Conservation (phyloP, 78 protist genomes). For the Dictyostelium purpureum region DNA sequence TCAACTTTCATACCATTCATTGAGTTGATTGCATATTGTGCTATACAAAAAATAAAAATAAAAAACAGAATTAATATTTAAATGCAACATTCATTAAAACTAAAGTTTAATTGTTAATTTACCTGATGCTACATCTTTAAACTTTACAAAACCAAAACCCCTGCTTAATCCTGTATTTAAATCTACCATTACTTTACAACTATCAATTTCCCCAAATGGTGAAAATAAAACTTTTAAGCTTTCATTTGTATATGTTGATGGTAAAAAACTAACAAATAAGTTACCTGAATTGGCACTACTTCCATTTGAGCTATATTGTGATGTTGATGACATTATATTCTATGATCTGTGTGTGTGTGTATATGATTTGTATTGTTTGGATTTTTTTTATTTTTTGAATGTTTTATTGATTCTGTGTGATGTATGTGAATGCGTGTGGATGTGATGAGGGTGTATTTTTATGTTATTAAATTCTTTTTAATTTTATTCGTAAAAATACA, state of each 20-base stretch:
- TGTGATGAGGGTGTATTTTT: not conserved
- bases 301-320: not conserved
- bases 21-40: constrained; percentile 37
- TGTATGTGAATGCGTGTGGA: not conserved
- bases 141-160: constrained; percentile 62
- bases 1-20: constrained; percentile 65
- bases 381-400: too few relatives aligned
- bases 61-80: too few relatives aligned
- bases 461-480: too few relatives aligned
- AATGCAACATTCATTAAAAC: not conserved
- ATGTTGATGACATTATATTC: not conserved
- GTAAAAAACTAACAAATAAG: constrained; percentile 55
- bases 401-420: too few relatives aligned
- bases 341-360: too few relatives aligned
- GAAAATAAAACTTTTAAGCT: not conserved
- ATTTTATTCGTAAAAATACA: too few relatives aligned
- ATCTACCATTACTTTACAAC: constrained; percentile 63
- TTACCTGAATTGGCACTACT: not conserved
- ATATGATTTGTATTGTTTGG: not conserved
- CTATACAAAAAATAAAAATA: not conserved
- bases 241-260: constrained; percentile 11
- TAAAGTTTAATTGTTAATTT: not conserved
- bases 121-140: not conserved
- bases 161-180: constrained; percentile 26
- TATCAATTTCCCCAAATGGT: constrained; percentile 43